phyloP scores from a whole-genome alignment of 2,329 filamentous ascomycete species.

The Aspergillus fumigatus region DNA sequence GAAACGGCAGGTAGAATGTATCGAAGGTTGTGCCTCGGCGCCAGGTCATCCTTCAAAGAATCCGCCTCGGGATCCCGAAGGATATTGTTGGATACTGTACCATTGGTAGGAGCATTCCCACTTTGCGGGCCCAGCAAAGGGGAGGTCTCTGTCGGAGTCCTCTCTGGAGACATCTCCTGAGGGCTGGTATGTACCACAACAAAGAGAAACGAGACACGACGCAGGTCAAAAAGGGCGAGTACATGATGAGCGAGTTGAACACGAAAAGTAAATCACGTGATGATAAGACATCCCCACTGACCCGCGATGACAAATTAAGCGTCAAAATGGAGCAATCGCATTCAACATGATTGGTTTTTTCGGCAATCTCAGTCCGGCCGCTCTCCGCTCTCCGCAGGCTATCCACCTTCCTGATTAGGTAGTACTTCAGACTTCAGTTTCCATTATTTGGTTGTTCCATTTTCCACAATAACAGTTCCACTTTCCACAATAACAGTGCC shows the following conservation, averaged over 20 bases:
- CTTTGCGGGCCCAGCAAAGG: constrained; percentile 39
- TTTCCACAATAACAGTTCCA: background rate
- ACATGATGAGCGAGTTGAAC: background rate
- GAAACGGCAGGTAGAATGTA: constrained; percentile 59
- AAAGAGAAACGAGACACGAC: constrained; percentile 1
- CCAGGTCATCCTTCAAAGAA: constrained; percentile 33
- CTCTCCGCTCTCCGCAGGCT: background rate
- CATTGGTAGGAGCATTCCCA: constrained; percentile 19
- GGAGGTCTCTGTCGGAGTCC: constrained; percentile 38
- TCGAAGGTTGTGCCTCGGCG: constrained; percentile 48
- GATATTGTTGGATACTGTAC: constrained; percentile 15
- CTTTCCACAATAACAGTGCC: background rate
- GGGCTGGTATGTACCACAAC: background rate
- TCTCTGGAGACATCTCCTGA: constrained; percentile 21
- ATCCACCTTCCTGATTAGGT: background rate
- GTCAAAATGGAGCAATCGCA: background rate
- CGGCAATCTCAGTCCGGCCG: background rate
- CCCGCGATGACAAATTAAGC: constrained; percentile 1
- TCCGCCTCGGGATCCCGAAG: constrained; percentile 16
- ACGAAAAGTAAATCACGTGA: constrained; percentile 12
- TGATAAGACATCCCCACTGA: constrained; percentile 12
- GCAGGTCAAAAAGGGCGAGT: background rate
- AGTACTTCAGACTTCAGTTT: background rate
- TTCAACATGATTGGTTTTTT: background rate
- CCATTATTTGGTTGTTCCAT: background rate